Percentiles rank a stretch among this genome's conserved stretches.
These are phyloP conservation scores for Candida stauntonica DNA, from an alignment of 805 yeast genomes.

Conservation along the genomic window DNA sequence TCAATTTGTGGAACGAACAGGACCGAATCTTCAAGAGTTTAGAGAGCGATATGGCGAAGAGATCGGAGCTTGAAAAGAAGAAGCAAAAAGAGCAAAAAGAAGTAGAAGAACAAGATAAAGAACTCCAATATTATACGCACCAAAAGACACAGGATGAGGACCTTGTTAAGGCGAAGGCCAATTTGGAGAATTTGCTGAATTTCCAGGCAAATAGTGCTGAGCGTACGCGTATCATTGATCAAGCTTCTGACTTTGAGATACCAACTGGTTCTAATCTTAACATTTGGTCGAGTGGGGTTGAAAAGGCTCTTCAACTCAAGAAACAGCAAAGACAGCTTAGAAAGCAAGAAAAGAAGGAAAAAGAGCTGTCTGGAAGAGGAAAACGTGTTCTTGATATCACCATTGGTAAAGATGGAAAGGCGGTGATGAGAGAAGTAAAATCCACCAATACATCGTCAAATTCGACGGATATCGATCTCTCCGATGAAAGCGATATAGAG, in stretches of 20 bases:
- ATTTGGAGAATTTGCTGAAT: slow-evolving; percentile 66
- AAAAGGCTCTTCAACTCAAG: slow-evolving; percentile 82
- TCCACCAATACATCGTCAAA: background rate
- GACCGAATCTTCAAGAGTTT: slow-evolving; percentile 57
- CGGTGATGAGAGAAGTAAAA: slow-evolving; percentile 40
- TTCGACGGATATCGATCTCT: slow-evolving; percentile 6
- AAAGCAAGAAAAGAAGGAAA: slow-evolving; percentile 54
- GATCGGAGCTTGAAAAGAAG: slow-evolving; percentile 31
- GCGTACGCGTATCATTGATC: slow-evolving; percentile 88
- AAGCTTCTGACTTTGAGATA: slow-evolving; percentile 82
- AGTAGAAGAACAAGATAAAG: slow-evolving; percentile 37
- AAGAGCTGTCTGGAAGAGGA: slow-evolving; percentile 66
- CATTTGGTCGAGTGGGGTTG: slow-evolving; percentile 80
- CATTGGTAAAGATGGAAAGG: slow-evolving; percentile 73
- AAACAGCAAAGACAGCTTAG: slow-evolving; percentile 75
- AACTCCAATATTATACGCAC: slow-evolving; percentile 39
- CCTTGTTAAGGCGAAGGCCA: slow-evolving; percentile 61
- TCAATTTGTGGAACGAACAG: slow-evolving; percentile 63
- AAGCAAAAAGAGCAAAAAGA: slow-evolving; percentile 34
- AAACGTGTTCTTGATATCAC: slow-evolving; percentile 72
- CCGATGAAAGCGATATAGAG: slow-evolving; percentile 35
- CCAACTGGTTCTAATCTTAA: slow-evolving; percentile 48
- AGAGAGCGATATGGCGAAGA: slow-evolving; percentile 44
- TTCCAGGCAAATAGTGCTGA: slow-evolving; percentile 87
- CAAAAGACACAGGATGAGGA: slow-evolving; percentile 49